A percentile compares a stretch with the other conserved stretches of the same genome.
These are phyloP conservation scores for Saccharomyces hybrid DNA, from an alignment of 1,139 yeast species.

Conservation along the genomic window DNA sequence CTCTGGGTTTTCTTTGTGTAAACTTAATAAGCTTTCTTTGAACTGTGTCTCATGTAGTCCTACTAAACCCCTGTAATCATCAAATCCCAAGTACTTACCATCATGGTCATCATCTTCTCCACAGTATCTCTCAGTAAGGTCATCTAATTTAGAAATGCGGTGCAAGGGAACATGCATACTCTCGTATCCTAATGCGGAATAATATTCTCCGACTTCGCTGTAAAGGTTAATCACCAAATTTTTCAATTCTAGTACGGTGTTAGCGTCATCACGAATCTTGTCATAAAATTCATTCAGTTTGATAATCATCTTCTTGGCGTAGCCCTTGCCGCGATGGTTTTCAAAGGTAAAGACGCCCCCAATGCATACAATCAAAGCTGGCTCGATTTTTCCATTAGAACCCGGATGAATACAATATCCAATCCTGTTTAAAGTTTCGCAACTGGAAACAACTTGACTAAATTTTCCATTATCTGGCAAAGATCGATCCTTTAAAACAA, in stretches of 20 bases:
- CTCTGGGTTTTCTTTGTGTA: conserved; percentile 30
- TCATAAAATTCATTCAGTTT: conserved; percentile 36
- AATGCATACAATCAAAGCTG: conserved; percentile 45
- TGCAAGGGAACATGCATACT: conserved; percentile 43
- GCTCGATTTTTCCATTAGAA: conserved; percentile 22
- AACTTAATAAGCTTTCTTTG: conserved; percentile 21
- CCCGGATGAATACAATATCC: conserved; percentile 32
- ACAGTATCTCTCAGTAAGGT: conserved; percentile 16
- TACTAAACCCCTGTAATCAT: conserved; percentile 33
- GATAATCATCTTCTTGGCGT: conserved; percentile 50
- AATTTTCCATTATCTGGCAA: conserved; percentile 21
- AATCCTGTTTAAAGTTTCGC: conserved; percentile 42
- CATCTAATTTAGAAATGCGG: conserved; percentile 20
- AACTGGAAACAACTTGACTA: conserved; percentile 37
- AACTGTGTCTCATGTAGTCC: conserved; percentile 28
- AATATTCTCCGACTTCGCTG: conserved; percentile 69
- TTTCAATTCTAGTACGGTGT: conserved; percentile 22
- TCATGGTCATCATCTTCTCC: conserved; percentile 8
- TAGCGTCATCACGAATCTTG: conserved; percentile 26
- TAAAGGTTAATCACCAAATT: conserved; percentile 48
- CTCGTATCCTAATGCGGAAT: conserved; percentile 50
- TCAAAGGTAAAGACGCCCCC: conserved; percentile 62
- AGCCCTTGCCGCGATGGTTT: conserved; percentile 55
- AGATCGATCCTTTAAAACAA: conserved; percentile 30
- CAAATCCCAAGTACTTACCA: conserved; percentile 30